Conservation (phyloP, 495 filamentous ascomycete genomes). For the Tuber borchii region DNA sequence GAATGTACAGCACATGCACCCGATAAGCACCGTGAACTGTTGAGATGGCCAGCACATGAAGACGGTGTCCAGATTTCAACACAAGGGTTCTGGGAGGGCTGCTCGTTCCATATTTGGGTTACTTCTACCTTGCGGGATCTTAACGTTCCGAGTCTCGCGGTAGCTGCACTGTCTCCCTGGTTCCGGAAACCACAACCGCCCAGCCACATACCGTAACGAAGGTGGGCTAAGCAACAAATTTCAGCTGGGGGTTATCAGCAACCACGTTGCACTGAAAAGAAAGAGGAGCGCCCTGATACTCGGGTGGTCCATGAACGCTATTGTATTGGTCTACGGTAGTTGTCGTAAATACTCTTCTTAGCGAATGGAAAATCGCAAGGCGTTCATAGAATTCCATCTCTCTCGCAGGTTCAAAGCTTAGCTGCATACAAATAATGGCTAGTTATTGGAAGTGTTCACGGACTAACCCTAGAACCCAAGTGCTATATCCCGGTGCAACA, state of each 20-base stretch:
- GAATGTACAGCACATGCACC: background rate
- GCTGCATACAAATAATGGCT: too few relatives aligned
- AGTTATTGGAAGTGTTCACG: too few relatives aligned
- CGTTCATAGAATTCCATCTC: too few relatives aligned
- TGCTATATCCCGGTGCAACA: background rate
- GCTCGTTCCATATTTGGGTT: background rate
- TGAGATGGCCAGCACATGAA: background rate
- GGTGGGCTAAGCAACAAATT: background rate
- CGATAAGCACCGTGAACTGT: background rate
- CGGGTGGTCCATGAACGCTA: too few relatives aligned
- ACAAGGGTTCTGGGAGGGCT: background rate
- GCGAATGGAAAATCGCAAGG: too few relatives aligned
- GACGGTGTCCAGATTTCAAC: background rate
- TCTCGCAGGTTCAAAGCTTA: too few relatives aligned
- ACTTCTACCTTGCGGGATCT: background rate
- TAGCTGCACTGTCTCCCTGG: background rate
- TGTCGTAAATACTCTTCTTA: too few relatives aligned
- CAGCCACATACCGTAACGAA: background rate
- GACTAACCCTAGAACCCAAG: background rate
- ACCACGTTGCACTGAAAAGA: background rate
- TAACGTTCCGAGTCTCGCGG: background rate
- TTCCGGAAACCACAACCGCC: background rate
- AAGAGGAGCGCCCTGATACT: background rate
- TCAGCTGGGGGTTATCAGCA: background rate
- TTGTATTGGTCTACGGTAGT: too few relatives aligned